Base-by-base conservation (phyloP, 768 basidiomycete species). In the Rubroboletus satanas region DNA sequence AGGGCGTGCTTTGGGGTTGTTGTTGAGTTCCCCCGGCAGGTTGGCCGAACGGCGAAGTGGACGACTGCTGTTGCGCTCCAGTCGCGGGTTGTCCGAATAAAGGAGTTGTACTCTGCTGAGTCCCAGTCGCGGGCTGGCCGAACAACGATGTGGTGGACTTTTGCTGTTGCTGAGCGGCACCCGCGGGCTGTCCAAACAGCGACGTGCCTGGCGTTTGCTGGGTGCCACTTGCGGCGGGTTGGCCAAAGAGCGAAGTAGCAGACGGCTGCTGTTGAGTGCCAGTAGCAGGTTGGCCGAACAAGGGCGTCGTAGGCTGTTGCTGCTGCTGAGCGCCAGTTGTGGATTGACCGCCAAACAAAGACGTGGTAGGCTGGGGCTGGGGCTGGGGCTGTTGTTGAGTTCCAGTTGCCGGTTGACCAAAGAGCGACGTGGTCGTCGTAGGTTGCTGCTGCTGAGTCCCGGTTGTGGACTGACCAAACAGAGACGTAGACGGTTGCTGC, bases 181-280 rank as follows among this genome's bases (percentile, higher is more conserved):
- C 50, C 50, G 59, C 59, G 17, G 68, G 59, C 51, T 76, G 73
- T 9, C 78, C 75, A 60, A 81, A 79, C 18, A 78, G 46, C 1
- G 74, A 66, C 2, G 64, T 57, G 14, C 64, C 49, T 0, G 62
- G 54, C 47, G 51, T 26, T 37, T 71, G 71, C 28, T 73, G 76
- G 43, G 56, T 71, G 17, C 62, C 60, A n/a, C 59, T 51, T 32
- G 69, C 52, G 3, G 72, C 42, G 1, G 56, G 60, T 32, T 66
- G 66, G n/a, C 67, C 59, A 31, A 66, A 63, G 12, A 76, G 49
- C 7, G 74, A 67, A 0, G 62, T 55, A 7, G 64, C 33, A 1
- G 63, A 43, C 49, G 70, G 72, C 29, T 72, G 71, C 38, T 73
- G 74, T 38, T 76, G 76, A 35, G 56, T 72, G 17, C 61, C 55